Percentiles rank a stretch among this genome's conserved stretches.
Conservation (phyloP, 257 asterid genomes). For the Solanum tarijense region DNA sequence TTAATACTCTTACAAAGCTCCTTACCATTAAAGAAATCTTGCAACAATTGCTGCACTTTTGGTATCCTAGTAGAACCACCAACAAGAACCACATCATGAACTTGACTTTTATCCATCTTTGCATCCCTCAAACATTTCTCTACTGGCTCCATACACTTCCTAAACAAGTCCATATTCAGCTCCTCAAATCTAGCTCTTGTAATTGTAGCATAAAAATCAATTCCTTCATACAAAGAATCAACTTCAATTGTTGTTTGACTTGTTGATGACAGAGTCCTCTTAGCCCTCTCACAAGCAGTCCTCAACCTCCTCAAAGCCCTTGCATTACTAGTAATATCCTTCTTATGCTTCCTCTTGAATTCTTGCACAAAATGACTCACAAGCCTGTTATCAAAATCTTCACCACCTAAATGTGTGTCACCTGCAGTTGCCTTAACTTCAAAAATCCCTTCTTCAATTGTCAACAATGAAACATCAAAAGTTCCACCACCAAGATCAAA, state of each 20-base stretch:
- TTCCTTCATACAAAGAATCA: not conserved
- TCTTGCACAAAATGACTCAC: slow-evolving; percentile 4
- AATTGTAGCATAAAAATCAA: slow-evolving; percentile 8
- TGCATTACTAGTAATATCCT: not conserved
- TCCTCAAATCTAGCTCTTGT: not conserved
- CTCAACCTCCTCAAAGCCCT: slow-evolving; percentile 2
- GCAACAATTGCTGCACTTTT: not conserved
- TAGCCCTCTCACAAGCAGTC: not conserved
- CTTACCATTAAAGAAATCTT: not conserved
- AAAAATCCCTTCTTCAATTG: not conserved
- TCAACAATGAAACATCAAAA: slow-evolving; percentile 6
- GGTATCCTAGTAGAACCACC: not conserved
- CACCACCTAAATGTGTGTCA: not conserved
- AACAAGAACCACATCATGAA: not conserved
- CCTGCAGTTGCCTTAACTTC: not conserved
- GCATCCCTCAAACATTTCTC: not conserved
- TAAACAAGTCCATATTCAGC: not conserved
- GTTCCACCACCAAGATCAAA: not conserved
- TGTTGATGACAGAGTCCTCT: not conserved
- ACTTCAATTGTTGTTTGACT: not conserved
- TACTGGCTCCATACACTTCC: not conserved
- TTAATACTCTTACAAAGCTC: not conserved
- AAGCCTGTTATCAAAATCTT: not conserved
- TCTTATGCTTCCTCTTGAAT: slow-evolving; percentile 7
- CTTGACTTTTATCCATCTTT: not conserved